These are phyloP conservation scores for Ananas comosus DNA, from an alignment of 176 grass and related monocot genomes.

Conservation along the genomic window DNA sequence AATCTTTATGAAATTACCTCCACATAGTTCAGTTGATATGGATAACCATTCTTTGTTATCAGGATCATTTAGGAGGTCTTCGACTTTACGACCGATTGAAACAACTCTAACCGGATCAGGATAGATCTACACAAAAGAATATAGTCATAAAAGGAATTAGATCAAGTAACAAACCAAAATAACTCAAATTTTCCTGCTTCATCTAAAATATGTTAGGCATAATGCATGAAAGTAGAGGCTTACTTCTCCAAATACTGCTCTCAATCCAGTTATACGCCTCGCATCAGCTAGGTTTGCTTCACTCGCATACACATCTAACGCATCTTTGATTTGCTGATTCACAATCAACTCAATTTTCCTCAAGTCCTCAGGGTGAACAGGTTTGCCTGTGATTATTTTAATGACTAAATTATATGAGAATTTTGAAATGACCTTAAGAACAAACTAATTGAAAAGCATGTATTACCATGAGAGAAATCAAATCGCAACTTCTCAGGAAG, in stretches of 20 bases:
- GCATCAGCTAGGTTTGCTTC: conserved; percentile 65
- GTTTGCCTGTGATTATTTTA: conserved; percentile 59
- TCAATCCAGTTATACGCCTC: conserved; percentile 61
- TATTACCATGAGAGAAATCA: conserved; percentile 98
- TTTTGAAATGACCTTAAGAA: background rate
- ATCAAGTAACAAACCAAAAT: background rate
- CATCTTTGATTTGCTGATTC: conserved; percentile 84
- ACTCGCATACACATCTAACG: conserved; percentile 59
- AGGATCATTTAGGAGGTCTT: conserved; percentile 55
- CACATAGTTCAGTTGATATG: conserved; percentile 80
- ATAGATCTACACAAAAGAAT: conserved; percentile 47
- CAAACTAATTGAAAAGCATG: background rate
- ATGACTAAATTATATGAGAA: background rate
- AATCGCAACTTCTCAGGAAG: conserved; percentile 92
- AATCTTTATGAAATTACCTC: conserved; percentile 39
- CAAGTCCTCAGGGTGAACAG: conserved; percentile 76
- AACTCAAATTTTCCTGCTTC: background rate
- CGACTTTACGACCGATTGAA: conserved; percentile 74
- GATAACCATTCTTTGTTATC: conserved; percentile 81
- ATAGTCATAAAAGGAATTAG: background rate
- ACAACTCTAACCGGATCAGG: conserved; percentile 87
- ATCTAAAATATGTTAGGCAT: background rate
- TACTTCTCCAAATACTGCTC: conserved; percentile 91
- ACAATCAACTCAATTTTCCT: conserved; percentile 94
- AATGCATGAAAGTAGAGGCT: background rate